Percentiles rank a stretch among this genome's conserved stretches.
phyloP scores from a whole-genome alignment of 495 filamentous ascomycete species.

The Lasiosphaeriaceae sp. region DNA sequence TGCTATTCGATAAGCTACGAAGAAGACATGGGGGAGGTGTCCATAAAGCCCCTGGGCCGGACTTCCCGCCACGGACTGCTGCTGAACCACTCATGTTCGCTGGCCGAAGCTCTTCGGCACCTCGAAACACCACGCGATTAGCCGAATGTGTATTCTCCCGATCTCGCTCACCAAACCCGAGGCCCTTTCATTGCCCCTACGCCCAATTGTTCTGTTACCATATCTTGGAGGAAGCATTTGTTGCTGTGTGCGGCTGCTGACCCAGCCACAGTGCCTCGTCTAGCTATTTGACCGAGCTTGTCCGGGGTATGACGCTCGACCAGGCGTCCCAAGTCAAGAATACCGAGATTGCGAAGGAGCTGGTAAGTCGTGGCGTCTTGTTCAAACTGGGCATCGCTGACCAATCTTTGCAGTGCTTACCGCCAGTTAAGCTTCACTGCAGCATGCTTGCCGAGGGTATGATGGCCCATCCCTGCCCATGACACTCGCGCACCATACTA shows the following conservation, averaged over 20 bases:
- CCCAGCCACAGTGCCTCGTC: slow-evolving; percentile 39
- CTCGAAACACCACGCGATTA: too few species aligned
- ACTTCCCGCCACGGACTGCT: too few species aligned
- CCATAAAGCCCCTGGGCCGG: too few species aligned
- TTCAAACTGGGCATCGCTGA: background rate
- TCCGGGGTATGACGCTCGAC: slow-evolving; percentile 93
- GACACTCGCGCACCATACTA: background rate
- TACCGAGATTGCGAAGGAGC: slow-evolving; percentile 94
- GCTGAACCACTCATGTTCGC: too few species aligned
- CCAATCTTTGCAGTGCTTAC: slow-evolving; percentile 54
- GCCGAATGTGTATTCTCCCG: too few species aligned
- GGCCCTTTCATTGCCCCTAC: too few species aligned
- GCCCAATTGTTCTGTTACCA: too few species aligned
- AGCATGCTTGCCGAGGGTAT: slow-evolving; percentile 91
- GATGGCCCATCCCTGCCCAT: background rate
- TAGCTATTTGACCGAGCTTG: slow-evolving; percentile 87
- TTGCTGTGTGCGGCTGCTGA: slow-evolving; percentile 11
- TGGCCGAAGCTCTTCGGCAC: too few species aligned
- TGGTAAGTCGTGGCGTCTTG: slow-evolving; percentile 32
- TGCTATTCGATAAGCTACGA: too few species aligned
- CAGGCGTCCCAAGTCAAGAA: slow-evolving; percentile 89
- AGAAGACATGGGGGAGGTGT: too few species aligned
- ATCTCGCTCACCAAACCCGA: too few species aligned
- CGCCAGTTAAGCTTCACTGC: slow-evolving; percentile 96
- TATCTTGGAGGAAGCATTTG: background rate